Base-by-base conservation (phyloP, 2,329 filamentous ascomycete species). In the Cytospora schulzeri region DNA sequence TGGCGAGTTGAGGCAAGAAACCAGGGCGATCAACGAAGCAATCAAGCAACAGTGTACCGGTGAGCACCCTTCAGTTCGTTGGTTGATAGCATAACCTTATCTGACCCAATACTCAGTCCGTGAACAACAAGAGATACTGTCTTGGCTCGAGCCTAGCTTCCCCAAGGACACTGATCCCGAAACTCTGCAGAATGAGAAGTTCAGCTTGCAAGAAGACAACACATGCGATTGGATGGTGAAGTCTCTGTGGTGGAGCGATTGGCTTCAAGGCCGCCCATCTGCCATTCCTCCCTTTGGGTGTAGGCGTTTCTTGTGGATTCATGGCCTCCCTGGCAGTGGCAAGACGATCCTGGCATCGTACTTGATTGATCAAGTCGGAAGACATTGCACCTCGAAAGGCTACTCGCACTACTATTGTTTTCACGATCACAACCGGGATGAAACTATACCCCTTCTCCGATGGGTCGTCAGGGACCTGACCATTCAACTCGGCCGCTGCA, bases 291-390 rank as follows among this genome's bases (percentile, higher is more conserved):
- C 24, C 9, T 1, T 14, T 12, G 56, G 38, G n/a, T 48, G 24
- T 17, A 19, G 56, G 26, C 57, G 62, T 1, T 64, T 64, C 31
- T 28, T 64, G 29, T 64, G 62, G 62, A 60, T 64, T 4, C 35
- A 51, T 15, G 62, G 62, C 15, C 57, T 64, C 4, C 14, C 57
- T 11, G 62, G 62, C 0, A 48, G 57, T 9, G 62, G 57, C 1
- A 64, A 64, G 19, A 64, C 62, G 15, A 54, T 64, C 5, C 52
- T 64, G 3, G 62, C 62, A 17, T 60, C 62, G 0, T 60, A 29
- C n/a, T 48, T 54, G 12, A 64, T 60, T 19, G 62, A 56, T n/a
- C 1, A 58, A 5, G 45, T 63, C 33, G 24, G 6, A 8, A 17
- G 7, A 1, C 15, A 19, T 8, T 41, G 33, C 17, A 14, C 31